Evolutionary conservation across 805 yeast genomes (phyloP).

Genomic region (Blastobotrys chiropterorum): DNA sequence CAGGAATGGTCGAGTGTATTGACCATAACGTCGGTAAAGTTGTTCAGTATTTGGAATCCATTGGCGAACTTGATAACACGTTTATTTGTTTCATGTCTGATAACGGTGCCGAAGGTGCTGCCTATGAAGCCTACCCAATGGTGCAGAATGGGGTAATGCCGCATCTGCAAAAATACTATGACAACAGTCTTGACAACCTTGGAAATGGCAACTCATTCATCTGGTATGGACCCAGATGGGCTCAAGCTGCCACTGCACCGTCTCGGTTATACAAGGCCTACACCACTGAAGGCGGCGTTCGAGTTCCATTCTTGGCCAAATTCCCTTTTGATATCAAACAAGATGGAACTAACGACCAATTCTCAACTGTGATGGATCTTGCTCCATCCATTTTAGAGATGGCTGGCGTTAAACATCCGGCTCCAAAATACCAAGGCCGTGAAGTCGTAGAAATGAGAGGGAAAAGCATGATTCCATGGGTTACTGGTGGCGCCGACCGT

Average conservation of each 20-base stretch:
- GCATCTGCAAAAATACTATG: conserved; percentile 30
- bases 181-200: conserved; percentile 42
- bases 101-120: conserved; percentile 60
- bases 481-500: not conserved
- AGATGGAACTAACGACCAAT: conserved; percentile 30
- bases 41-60: conserved; percentile 35
- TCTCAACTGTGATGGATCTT: conserved; percentile 55
- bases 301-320: conserved; percentile 48
- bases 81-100: conserved; percentile 55
- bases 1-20: conserved; percentile 57
- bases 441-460: conserved; percentile 43
- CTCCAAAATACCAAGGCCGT: conserved; percentile 35
- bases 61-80: conserved; percentile 48
- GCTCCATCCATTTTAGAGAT: conserved; percentile 50
- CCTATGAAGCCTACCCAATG: conserved; percentile 42
- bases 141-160: conserved; percentile 15
- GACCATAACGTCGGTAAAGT: conserved; percentile 49
- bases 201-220: conserved; percentile 45
- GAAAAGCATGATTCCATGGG: conserved; percentile 35
- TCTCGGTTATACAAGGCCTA: conserved; percentile 49
- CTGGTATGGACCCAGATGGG: conserved; percentile 54
- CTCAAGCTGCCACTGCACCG: conserved; percentile 58
- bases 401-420: conserved; percentile 32
- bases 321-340: conserved; percentile 17
- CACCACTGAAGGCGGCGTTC: conserved; percentile 56